These are phyloP conservation scores for Inonotus obliquus DNA, from an alignment of 1,284 basidiomycete genomes.

Conservation along the genomic window DNA sequence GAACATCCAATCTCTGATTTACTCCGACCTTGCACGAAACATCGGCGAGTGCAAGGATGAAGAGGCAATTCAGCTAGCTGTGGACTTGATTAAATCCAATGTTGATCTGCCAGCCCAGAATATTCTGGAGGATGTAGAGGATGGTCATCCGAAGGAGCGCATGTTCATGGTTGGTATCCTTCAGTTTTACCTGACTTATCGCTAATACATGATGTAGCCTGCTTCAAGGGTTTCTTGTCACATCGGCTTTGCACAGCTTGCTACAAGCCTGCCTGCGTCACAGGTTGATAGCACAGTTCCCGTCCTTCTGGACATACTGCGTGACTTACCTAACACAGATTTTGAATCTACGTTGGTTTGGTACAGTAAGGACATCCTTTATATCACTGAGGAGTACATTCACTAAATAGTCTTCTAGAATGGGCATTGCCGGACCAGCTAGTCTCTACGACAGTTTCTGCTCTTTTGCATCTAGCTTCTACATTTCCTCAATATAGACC, in stretches of 20 bases:
- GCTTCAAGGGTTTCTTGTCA: constrained; percentile 69
- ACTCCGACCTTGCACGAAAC: constrained; percentile 75
- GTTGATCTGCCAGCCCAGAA: constrained; percentile 37
- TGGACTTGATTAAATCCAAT: constrained; percentile 56
- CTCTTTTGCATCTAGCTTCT: constrained; percentile 63
- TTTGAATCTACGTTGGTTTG: constrained; percentile 75
- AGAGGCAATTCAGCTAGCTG: constrained; percentile 37
- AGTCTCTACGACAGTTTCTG: constrained; percentile 69
- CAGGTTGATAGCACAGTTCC: constrained; percentile 48
- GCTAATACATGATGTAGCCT: constrained; percentile 30
- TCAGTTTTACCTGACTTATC: not conserved
- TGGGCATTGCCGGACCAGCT: constrained; percentile 82
- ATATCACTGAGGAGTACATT: not conserved
- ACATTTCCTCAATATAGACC: constrained; percentile 44
- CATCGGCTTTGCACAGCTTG: constrained; percentile 71
- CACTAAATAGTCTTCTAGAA: constrained; percentile 36
- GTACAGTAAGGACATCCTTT: constrained; percentile 47
- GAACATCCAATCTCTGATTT: constrained; percentile 77
- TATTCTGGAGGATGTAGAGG: constrained; percentile 16
- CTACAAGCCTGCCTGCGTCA: constrained; percentile 54
- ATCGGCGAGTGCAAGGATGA: constrained; percentile 47
- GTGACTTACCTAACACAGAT: constrained; percentile 66
- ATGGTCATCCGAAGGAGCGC: constrained; percentile 28
- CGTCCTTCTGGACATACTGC: constrained; percentile 59
- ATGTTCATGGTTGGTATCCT: constrained; percentile 54